These are phyloP conservation scores for Cytospora piceicola DNA, from an alignment of 2,329 filamentous ascomycete species.

Conservation along the genomic window DNA sequence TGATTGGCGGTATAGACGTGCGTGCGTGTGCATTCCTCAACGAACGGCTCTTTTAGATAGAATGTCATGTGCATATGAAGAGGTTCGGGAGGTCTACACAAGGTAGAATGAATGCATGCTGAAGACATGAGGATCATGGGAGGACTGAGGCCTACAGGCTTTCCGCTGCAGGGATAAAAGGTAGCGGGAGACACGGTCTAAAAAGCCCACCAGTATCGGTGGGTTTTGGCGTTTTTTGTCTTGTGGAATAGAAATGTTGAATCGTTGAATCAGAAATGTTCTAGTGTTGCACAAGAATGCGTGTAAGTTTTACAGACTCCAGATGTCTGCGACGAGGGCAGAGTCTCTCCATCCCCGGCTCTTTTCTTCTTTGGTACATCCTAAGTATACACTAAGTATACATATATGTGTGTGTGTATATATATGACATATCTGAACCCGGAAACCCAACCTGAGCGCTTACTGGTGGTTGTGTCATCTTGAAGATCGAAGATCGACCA, in stretches of 20 bases:
- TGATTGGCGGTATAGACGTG: conserved; percentile 18
- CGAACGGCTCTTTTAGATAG: conserved; percentile 9
- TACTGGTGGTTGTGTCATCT: no score
- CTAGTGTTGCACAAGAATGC: neutral
- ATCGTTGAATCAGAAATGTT: neutral
- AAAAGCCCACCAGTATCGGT: conserved; percentile 1
- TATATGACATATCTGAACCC: no score
- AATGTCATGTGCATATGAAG: conserved; percentile 14
- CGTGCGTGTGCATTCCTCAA: conserved; percentile 4
- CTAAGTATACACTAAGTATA: no score
- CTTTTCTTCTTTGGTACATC: no score
- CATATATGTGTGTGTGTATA: no score
- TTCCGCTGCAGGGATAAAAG: neutral
- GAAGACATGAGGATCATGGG: conserved; percentile 1
- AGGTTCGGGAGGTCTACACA: neutral
- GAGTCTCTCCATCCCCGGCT: no score
- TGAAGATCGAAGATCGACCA: no score
- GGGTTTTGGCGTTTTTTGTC: neutral
- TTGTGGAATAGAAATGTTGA: neutral
- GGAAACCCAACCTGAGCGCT: no score
- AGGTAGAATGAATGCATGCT: conserved; percentile 14
- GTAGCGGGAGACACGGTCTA: neutral
- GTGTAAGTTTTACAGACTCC: no score
- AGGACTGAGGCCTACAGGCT: neutral
- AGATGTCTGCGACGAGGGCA: no score